phyloP scores from a whole-genome alignment of 2,329 filamentous ascomycete species.

The Aspergillus sp. region DNA sequence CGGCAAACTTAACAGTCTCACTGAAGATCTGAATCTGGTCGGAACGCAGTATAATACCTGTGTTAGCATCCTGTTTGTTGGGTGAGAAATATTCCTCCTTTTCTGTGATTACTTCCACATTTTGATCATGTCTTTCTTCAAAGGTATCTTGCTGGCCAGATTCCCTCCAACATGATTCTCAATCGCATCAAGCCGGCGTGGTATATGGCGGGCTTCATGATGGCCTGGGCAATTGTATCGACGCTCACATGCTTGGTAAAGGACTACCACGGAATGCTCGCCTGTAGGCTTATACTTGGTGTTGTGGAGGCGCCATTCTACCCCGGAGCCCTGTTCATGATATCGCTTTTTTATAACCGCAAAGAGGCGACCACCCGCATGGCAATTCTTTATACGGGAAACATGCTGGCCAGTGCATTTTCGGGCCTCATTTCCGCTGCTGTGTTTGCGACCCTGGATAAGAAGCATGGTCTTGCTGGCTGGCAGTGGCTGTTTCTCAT shows the following conservation, averaged over 20 bases:
- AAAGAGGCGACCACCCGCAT: conserved; percentile 47
- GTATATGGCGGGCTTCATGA: conserved; percentile 19
- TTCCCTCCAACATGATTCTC: conserved; percentile 44
- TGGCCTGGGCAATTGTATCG: conserved; percentile 18
- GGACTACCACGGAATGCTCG: conserved; percentile 16
- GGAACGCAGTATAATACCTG: conserved; percentile 48
- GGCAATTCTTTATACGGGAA: conserved; percentile 39
- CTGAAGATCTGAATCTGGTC: conserved; percentile 41
- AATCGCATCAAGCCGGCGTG: conserved; percentile 32
- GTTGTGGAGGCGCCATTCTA: conserved; percentile 49
- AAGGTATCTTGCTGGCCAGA: conserved; percentile 27
- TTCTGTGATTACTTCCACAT: conserved; percentile 2
- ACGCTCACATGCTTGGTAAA: conserved; percentile 12
- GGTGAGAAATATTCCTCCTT: conserved; percentile 18
- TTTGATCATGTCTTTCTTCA: not conserved
- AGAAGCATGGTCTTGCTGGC: conserved; percentile 28
- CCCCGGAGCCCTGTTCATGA: conserved; percentile 62
- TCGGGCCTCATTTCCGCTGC: conserved; percentile 19
- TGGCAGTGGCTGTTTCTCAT: conserved; percentile 60
- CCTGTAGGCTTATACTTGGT: conserved; percentile 40
- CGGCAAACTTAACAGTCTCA: conserved; percentile 15
- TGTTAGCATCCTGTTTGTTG: conserved; percentile 46
- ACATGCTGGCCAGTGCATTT: conserved; percentile 14
- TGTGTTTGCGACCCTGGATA: conserved; percentile 29
- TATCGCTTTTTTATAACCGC: conserved; percentile 68